Percentiles rank a stretch among this genome's conserved stretches.
These are phyloP conservation scores for Citrus medica DNA, from an alignment of 345 rosid species.

Conservation along the genomic window DNA sequence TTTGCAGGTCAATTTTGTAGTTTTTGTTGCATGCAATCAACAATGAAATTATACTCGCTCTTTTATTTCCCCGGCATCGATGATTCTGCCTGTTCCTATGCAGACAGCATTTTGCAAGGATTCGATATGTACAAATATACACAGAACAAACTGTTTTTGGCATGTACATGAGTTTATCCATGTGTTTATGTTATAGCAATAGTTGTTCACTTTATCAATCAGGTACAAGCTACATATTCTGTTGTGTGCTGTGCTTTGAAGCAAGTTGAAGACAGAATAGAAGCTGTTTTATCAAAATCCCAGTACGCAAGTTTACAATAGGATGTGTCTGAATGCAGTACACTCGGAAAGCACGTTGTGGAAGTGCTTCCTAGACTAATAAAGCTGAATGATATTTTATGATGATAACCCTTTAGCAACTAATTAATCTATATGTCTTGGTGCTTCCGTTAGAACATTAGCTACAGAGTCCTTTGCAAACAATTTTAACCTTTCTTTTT, in stretches of 20 bases:
- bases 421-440: no score
- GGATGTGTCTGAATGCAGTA: no score
- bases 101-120: background rate
- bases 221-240: background rate
- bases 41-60: background rate
- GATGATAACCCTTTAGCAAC: no score
- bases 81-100: background rate
- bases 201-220: no score
- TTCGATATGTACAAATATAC: conserved; percentile 4
- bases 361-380: background rate
- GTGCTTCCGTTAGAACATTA: no score
- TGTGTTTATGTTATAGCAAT: background rate
- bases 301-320: background rate
- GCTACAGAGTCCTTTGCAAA: no score
- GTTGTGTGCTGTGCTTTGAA: background rate
- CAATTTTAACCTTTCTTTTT: no score
- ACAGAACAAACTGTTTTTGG: background rate
- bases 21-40: background rate
- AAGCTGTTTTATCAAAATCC: background rate
- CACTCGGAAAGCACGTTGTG: background rate
- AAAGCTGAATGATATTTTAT: background rate
- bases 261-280: background rate
- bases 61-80: background rate
- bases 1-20: conserved; percentile 1
- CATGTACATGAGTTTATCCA: background rate